These are phyloP conservation scores for Neopestalotiopsis sp. DNA, from an alignment of 2,329 filamentous ascomycete genomes.

Conservation along the genomic window DNA sequence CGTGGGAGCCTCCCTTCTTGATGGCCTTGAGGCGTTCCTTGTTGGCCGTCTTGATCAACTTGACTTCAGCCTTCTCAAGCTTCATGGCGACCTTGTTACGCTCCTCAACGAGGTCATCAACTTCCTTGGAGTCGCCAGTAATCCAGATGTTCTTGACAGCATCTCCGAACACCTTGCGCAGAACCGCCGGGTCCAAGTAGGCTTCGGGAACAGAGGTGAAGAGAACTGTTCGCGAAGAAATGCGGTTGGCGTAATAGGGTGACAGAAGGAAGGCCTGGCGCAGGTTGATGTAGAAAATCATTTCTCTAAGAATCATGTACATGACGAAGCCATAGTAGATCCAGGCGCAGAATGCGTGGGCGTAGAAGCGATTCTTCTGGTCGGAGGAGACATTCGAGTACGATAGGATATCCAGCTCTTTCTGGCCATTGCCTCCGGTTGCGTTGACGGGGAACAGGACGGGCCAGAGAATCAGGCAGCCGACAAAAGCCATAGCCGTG, in stretches of 20 bases:
- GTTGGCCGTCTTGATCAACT: slow-evolving; percentile 81
- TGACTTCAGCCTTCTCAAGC: slow-evolving; percentile 85
- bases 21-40: slow-evolving; percentile 69
- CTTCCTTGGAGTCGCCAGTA: slow-evolving; percentile 73
- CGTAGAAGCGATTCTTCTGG: slow-evolving; percentile 71
- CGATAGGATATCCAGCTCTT: slow-evolving; percentile 80
- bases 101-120: slow-evolving; percentile 82
- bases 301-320: slow-evolving; percentile 85
- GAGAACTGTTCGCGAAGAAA: slow-evolving; percentile 89
- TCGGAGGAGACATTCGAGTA: slow-evolving; percentile 74
- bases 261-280: slow-evolving; percentile 91
- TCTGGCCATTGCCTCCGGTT: slow-evolving; percentile 73
- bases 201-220: slow-evolving; percentile 82
- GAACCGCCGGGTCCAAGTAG: slow-evolving; percentile 77
- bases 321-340: slow-evolving; percentile 87
- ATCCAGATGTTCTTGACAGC: slow-evolving; percentile 87
- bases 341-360: slow-evolving; percentile 81
- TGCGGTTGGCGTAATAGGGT: slow-evolving; percentile 80
- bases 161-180: slow-evolving; percentile 81
- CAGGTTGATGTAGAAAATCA: slow-evolving; percentile 89
- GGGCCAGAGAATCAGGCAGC: slow-evolving; percentile 84
- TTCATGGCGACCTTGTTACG: slow-evolving; percentile 80
- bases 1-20: slow-evolving; percentile 61
- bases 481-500: slow-evolving; percentile 79
- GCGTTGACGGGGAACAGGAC: slow-evolving; percentile 85